Evolutionary conservation across 805 yeast species (phyloP).

Genomic region (Candida anglica): DNA sequence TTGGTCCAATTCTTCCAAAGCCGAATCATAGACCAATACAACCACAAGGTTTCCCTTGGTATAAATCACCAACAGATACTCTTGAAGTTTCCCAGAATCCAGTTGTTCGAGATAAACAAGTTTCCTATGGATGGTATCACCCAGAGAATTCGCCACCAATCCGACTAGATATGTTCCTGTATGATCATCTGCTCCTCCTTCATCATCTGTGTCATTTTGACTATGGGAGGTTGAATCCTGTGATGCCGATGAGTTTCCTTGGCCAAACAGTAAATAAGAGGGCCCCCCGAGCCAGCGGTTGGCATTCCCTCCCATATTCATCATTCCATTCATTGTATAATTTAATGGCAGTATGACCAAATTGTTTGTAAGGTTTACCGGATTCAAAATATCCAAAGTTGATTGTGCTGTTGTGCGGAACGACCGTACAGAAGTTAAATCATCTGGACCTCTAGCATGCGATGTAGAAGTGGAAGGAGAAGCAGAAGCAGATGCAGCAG

Average conservation of each 20-base stretch:
- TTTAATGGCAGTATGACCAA: slow-evolving; percentile 35
- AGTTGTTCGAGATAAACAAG: slow-evolving; percentile 18
- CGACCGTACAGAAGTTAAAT: too few relatives aligned
- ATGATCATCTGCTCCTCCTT: slow-evolving; percentile 10
- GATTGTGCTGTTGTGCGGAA: slow-evolving; percentile 5
- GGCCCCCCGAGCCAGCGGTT: slow-evolving; percentile 18
- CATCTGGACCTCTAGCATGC: too few relatives aligned
- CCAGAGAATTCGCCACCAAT: slow-evolving; percentile 6
- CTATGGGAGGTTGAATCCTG: too few relatives aligned
- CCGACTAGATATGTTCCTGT: slow-evolving; percentile 25
- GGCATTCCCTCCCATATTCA: slow-evolving; percentile 13
- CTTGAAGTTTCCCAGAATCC: slow-evolving; percentile 6
- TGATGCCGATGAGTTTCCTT: too few relatives aligned
- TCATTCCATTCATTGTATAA: slow-evolving; percentile 31
- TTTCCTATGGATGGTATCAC: slow-evolving; percentile 15
- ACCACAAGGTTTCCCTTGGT: slow-evolving; percentile 16
- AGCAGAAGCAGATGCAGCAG: background rate
- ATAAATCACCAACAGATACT: slow-evolving; percentile 30
- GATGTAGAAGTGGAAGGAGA: background rate
- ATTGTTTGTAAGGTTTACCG: slow-evolving; percentile 30
- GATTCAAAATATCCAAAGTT: slow-evolving; percentile 26
- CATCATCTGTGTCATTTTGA: slow-evolving; percentile 4
- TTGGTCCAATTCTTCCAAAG: slow-evolving; percentile 16
- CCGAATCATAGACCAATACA: slow-evolving; percentile 28
- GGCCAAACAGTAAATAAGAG: background rate